These are phyloP conservation scores for Emmonsiellopsis sp. DNA, from an alignment of 2,329 filamentous ascomycete species.

Conservation along the genomic window DNA sequence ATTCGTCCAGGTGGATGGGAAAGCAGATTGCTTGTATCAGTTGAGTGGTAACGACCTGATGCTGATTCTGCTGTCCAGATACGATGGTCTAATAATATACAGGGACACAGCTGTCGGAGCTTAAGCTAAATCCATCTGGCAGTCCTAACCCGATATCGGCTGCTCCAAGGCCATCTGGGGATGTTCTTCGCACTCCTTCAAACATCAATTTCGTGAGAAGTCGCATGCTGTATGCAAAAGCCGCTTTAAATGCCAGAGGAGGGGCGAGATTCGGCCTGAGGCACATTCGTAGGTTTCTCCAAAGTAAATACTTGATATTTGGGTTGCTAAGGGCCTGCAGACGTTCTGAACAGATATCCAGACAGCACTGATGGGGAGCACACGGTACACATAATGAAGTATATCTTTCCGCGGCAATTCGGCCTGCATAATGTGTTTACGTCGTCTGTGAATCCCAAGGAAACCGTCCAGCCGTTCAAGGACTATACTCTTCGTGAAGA, in stretches of 20 bases:
- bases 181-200: conserved; percentile 25
- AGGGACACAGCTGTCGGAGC: conserved; percentile 2
- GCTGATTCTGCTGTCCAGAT: background rate
- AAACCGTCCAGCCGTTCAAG: conserved; percentile 65
- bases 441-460: conserved; percentile 51
- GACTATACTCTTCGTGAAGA: conserved; percentile 80
- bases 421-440: conserved; percentile 88
- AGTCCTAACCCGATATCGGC: background rate
- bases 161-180: background rate
- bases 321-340: conserved; percentile 35
- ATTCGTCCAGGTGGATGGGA: conserved; percentile 54
- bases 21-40: conserved; percentile 62
- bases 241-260: conserved; percentile 59
- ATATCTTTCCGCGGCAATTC: conserved; percentile 89
- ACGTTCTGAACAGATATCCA: conserved; percentile 67
- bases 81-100: background rate
- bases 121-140: background rate
- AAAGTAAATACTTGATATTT: background rate
- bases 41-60: conserved; percentile 54
- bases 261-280: conserved; percentile 63
- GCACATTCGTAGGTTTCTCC: conserved; percentile 60
- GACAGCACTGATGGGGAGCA: conserved; percentile 40
- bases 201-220: conserved; percentile 69
- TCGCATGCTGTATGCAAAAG: conserved; percentile 76
- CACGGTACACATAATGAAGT: conserved; percentile 69